Percentiles rank a stretch among this genome's conserved stretches.
phyloP scores from a whole-genome alignment of 2,329 filamentous ascomycete genomes.

The Hirsutella thompsonii region DNA sequence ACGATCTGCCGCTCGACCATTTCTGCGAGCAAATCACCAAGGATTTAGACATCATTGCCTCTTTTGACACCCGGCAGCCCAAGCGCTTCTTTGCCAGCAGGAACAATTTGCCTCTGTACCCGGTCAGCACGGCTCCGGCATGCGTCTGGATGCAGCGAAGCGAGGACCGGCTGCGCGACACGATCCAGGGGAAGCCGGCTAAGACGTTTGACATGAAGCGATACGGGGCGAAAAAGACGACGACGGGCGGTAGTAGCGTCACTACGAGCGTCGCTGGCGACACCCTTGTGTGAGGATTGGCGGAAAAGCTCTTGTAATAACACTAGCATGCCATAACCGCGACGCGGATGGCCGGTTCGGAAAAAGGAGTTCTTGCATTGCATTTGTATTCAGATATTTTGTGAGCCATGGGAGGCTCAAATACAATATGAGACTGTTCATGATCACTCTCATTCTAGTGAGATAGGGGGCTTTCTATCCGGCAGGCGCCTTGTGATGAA shows the following conservation, averaged over 20 bases:
- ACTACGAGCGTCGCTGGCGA: background rate
- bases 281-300: conserved; percentile 1
- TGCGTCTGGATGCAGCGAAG: conserved; percentile 26
- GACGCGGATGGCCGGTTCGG: too few species aligned
- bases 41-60: conserved; percentile 64
- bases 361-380: too few species aligned
- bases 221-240: conserved; percentile 3
- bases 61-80: conserved; percentile 24
- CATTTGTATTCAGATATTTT: background rate
- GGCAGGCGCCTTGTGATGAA: conserved; percentile 15
- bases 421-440: too few species aligned
- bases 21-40: conserved; percentile 64
- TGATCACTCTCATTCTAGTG: background rate
- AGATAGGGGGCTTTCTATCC: background rate
- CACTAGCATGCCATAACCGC: too few species aligned
- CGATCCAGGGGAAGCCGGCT: conserved; percentile 26
- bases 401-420: too few species aligned
- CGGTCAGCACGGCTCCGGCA: conserved; percentile 29
- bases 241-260: background rate
- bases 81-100: conserved; percentile 18
- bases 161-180: conserved; percentile 23
- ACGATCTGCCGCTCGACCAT: conserved; percentile 63
- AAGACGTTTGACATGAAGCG: conserved; percentile 20
- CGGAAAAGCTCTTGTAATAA: background rate
- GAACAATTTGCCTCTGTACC: conserved; percentile 42